Conservation (phyloP, 306 rosid genomes). For the Citrullus colocynthis region DNA sequence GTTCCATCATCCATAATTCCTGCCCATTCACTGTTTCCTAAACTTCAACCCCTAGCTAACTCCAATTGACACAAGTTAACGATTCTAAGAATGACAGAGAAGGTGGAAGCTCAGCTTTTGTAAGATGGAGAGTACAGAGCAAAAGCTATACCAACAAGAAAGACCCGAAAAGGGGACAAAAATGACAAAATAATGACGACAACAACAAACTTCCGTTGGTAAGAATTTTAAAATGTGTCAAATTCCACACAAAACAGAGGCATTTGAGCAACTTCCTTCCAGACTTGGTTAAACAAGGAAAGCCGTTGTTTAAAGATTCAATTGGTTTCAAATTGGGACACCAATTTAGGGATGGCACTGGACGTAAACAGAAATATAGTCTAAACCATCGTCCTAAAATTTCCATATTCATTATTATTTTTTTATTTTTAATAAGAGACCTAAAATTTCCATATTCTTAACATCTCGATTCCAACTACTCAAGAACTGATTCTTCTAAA, state of each 20-base stretch:
- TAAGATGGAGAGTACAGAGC: too few relatives aligned
- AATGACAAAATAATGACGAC: too few relatives aligned
- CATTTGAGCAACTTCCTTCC: not conserved
- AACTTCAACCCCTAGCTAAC: not conserved
- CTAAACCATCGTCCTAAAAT: not conserved
- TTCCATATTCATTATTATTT: not conserved
- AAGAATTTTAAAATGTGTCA: not conserved
- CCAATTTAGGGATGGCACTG: not conserved
- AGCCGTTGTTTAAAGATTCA: not conserved
- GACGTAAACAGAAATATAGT: not conserved
- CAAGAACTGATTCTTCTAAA: not conserved
- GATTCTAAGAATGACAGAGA: not conserved
- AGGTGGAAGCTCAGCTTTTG: not conserved
- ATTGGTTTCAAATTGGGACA: not conserved
- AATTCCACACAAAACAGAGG: not conserved
- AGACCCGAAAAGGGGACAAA: too few relatives aligned
- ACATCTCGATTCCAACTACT: not conserved
- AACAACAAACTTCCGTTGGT: too few relatives aligned
- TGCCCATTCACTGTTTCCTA: not conserved
- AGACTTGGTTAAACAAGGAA: not conserved
- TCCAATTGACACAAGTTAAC: not conserved
- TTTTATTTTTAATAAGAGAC: too few relatives aligned
- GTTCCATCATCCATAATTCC: not conserved
- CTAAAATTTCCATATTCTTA: not conserved
- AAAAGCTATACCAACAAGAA: too few relatives aligned